Percentiles rank a stretch among this genome's conserved stretches.
phyloP scores from a whole-genome alignment of 2,329 filamentous ascomycete genomes.

The Diaporthe ilicicola region DNA sequence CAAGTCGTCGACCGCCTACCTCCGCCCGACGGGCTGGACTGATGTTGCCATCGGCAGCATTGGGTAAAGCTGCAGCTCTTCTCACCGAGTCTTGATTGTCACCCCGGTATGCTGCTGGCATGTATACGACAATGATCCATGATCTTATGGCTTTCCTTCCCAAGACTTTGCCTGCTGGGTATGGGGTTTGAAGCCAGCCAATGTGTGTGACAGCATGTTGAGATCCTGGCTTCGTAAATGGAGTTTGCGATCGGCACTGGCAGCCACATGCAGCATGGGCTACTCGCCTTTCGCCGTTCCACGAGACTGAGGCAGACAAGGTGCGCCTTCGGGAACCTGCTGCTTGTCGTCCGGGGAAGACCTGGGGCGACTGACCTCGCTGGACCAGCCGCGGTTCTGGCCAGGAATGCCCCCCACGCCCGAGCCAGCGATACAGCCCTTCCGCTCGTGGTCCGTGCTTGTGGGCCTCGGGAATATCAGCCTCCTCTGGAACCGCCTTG shows the following conservation, averaged over 20 bases:
- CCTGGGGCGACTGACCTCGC: conserved; percentile 1
- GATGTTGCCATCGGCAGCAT: background rate
- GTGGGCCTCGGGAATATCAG: conserved; percentile 16
- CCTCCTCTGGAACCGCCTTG: background rate
- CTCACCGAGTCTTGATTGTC: conserved; percentile 25
- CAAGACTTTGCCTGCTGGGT: conserved; percentile 6
- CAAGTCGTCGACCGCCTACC: background rate
- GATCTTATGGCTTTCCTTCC: background rate
- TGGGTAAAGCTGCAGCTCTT: conserved; percentile 27
- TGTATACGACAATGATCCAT: conserved; percentile 1
- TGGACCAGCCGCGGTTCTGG: conserved; percentile 12
- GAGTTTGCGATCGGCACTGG: background rate
- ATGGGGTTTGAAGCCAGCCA: background rate
- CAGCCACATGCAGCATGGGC: conserved; percentile 18
- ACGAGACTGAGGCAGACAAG: conserved; percentile 17
- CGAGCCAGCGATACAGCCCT: background rate
- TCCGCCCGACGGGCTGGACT: background rate
- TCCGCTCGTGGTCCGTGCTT: conserved; percentile 14
- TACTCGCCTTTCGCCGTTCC: conserved; percentile 19
- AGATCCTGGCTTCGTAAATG: conserved; percentile 11
- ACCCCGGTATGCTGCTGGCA: conserved; percentile 9
- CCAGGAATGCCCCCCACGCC: conserved; percentile 5
- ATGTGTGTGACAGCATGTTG: conserved; percentile 15
- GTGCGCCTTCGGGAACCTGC: conserved; percentile 11
- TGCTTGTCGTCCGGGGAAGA: conserved; percentile 10